phyloP scores from a whole-genome alignment of 495 filamentous ascomycete species.

The Monascus purpureus region DNA sequence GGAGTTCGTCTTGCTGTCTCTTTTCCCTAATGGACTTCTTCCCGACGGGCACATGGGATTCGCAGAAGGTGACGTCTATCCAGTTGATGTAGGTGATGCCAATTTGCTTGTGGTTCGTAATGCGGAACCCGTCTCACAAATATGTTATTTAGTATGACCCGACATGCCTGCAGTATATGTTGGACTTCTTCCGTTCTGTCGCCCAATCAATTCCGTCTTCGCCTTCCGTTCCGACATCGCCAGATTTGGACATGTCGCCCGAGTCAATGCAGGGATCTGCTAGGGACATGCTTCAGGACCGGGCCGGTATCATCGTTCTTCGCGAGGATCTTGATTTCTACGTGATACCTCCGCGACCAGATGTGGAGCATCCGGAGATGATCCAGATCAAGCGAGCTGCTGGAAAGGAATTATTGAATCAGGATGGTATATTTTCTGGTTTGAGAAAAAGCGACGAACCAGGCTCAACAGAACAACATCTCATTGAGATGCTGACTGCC shows the following conservation, averaged over 20 bases:
- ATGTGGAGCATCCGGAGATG: conserved; percentile 85
- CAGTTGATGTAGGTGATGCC: conserved; percentile 72
- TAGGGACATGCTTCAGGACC: conserved; percentile 66
- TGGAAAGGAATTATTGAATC: conserved; percentile 67
- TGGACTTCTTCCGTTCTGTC: conserved; percentile 95
- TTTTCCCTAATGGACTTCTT: conserved; percentile 95
- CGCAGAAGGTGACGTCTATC: conserved; percentile 84
- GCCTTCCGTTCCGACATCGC: conserved; percentile 44
- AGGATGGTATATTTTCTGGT: conserved; percentile 94
- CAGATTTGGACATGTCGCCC: conserved; percentile 50
- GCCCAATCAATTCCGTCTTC: conserved; percentile 79
- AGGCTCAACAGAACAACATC: conserved; percentile 92
- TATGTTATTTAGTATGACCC: conserved; percentile 71
- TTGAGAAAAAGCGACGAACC: conserved; percentile 87
- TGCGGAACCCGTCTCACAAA: conserved; percentile 44
- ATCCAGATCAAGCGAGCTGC: conserved; percentile 93
- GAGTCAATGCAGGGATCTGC: conserved; percentile 56
- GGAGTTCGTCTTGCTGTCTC: conserved; percentile 95
- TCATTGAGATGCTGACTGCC: conserved; percentile 98
- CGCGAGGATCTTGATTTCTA: conserved; percentile 98
- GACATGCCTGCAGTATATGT: conserved; percentile 92
- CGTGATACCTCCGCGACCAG: conserved; percentile 73
- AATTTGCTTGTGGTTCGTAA: conserved; percentile 14
- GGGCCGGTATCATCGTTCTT: conserved; percentile 94
- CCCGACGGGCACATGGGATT: conserved; percentile 96